Percentiles rank a stretch among this genome's conserved stretches.
Conservation (phyloP, 2,329 filamentous ascomycete species). For the Coleophoma crateriformis region DNA sequence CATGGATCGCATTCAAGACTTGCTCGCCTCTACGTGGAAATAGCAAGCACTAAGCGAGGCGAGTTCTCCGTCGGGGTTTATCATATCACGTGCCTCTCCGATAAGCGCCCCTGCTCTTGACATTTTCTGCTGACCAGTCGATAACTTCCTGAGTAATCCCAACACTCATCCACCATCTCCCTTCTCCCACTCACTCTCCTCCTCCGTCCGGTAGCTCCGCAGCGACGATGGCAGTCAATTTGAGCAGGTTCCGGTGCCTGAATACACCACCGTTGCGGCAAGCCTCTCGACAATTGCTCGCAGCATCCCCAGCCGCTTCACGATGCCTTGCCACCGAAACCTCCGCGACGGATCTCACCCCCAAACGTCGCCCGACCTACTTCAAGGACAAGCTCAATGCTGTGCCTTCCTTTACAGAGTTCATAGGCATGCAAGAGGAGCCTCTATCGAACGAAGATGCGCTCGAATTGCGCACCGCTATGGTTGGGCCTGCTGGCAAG, state of each 20-base stretch:
- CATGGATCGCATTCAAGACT: too few relatives aligned
- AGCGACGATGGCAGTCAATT: conserved; percentile 20
- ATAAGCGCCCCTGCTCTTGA: too few relatives aligned
- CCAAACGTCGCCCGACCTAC: conserved; percentile 26
- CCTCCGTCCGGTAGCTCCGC: background rate
- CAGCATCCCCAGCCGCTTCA: conserved; percentile 12
- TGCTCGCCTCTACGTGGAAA: too few relatives aligned
- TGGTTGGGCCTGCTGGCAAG: conserved; percentile 58
- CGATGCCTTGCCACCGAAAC: conserved; percentile 22
- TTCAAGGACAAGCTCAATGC: conserved; percentile 28
- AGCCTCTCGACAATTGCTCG: conserved; percentile 11
- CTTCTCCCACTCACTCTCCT: background rate
- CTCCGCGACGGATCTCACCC: conserved; percentile 10
- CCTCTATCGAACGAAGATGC: conserved; percentile 47
- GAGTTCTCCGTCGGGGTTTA: too few relatives aligned
- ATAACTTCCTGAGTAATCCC: too few relatives aligned
- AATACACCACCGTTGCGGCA: conserved; percentile 21
- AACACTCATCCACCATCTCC: background rate
- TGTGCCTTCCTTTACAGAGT: conserved; percentile 54
- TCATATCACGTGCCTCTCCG: too few relatives aligned
- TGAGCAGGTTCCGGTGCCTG: conserved; percentile 20
- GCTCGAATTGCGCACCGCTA: conserved; percentile 53
- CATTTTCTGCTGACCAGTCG: too few relatives aligned
- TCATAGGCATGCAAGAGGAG: conserved; percentile 38
- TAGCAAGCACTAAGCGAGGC: too few relatives aligned